These are phyloP conservation scores for Ananas comosus DNA, from an alignment of 176 grass and related monocot genomes.

Conservation along the genomic window DNA sequence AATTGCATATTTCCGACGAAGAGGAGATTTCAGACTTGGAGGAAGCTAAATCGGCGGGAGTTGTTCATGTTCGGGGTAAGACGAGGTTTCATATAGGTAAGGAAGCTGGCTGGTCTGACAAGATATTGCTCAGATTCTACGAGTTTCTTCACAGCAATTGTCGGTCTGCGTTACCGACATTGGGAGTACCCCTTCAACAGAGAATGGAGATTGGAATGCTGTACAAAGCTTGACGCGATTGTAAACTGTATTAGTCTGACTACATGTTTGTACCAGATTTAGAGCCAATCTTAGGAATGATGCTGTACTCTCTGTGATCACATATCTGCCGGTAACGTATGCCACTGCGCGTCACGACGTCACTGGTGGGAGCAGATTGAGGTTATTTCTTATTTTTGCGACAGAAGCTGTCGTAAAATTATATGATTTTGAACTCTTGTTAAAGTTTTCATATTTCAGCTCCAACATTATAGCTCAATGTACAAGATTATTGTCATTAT, in stretches of 20 bases:
- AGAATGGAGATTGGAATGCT: conserved; percentile 79
- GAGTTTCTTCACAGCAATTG: conserved; percentile 73
- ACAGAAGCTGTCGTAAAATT: too few relatives aligned
- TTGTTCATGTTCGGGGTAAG: conserved; percentile 59
- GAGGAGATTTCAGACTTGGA: conserved; percentile 44
- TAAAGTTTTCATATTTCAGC: too few relatives aligned
- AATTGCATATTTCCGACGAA: not conserved
- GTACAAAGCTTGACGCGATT: conserved; percentile 36
- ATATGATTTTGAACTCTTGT: too few relatives aligned
- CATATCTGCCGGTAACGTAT: too few relatives aligned
- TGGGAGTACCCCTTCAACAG: conserved; percentile 48
- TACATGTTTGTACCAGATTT: too few relatives aligned
- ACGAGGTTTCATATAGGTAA: conserved; percentile 61
- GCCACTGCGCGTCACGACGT: too few relatives aligned
- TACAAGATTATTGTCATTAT: too few relatives aligned
- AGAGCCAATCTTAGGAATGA: too few relatives aligned
- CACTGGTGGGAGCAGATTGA: too few relatives aligned
- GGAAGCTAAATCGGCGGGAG: conserved; percentile 27
- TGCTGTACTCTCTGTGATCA: too few relatives aligned
- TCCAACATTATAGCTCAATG: too few relatives aligned
- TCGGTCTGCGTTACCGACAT: conserved; percentile 40
- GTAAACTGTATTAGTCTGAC: not conserved
- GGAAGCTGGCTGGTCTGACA: conserved; percentile 43
- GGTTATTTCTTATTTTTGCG: too few relatives aligned
- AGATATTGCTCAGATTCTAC: conserved; percentile 53